These are phyloP conservation scores for Diaporthe citrichinensis DNA, from an alignment of 2,329 filamentous ascomycete species.

Conservation along the genomic window DNA sequence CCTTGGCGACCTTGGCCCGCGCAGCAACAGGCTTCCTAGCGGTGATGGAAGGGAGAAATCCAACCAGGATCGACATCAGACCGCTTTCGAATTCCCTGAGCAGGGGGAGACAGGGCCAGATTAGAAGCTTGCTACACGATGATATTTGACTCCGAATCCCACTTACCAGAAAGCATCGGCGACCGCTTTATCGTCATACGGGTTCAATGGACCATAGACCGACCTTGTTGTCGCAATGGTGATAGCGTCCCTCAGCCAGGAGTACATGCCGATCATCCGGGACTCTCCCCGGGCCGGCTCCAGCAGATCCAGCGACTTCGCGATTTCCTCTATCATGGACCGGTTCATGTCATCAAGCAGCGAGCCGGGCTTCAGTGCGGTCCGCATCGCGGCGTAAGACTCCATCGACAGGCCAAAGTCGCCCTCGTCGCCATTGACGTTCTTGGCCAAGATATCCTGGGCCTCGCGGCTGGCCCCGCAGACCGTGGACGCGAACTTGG, in stretches of 20 bases:
- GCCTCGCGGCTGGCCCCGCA: slow-evolving; percentile 49
- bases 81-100: slow-evolving; percentile 44
- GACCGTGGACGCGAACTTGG: slow-evolving; percentile 50
- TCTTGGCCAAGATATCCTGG: slow-evolving; percentile 48
- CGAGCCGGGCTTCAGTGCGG: slow-evolving; percentile 50
- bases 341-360: slow-evolving; percentile 54
- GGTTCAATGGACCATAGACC: slow-evolving; percentile 58
- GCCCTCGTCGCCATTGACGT: slow-evolving; percentile 54
- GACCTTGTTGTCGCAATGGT: slow-evolving; percentile 55
- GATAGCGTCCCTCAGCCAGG: slow-evolving; percentile 50
- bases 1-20: slow-evolving; percentile 51
- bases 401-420: slow-evolving; percentile 51
- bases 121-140: background rate
- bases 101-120: background rate
- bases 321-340: slow-evolving; percentile 51
- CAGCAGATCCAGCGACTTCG: slow-evolving; percentile 40
- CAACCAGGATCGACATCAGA: slow-evolving; percentile 46
- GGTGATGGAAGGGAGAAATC: slow-evolving; percentile 48
- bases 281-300: slow-evolving; percentile 37
- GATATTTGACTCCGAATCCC: background rate
- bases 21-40: slow-evolving; percentile 51
- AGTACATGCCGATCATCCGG: slow-evolving; percentile 43
- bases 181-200: slow-evolving; percentile 53
- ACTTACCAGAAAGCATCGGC: slow-evolving; percentile 54
- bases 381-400: slow-evolving; percentile 52